Conservation (phyloP, 768 basidiomycete species). For the Kwoniella europaea region DNA sequence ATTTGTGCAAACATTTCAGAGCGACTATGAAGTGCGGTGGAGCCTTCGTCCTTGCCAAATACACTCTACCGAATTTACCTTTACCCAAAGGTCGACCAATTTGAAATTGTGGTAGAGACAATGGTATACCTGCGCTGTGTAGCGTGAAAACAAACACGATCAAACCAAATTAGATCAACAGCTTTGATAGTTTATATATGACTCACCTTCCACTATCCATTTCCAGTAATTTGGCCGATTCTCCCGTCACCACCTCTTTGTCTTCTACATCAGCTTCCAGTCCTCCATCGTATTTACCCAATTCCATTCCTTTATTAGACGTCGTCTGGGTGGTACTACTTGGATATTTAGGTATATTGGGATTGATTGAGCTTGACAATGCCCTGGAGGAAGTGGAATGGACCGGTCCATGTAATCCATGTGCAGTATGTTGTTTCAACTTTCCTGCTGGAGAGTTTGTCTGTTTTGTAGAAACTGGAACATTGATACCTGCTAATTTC, state of each 20-base stretch:
- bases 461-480: slow-evolving; percentile 27
- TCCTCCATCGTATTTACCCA: slow-evolving; percentile 94
- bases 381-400: slow-evolving; percentile 53
- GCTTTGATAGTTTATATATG: not conserved
- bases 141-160: not conserved
- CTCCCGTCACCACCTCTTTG: slow-evolving; percentile 69
- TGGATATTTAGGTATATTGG: slow-evolving; percentile 23
- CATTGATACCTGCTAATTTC: slow-evolving; percentile 55
- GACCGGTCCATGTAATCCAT: slow-evolving; percentile 58
- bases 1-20: slow-evolving; percentile 95
- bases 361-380: slow-evolving; percentile 34
- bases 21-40: slow-evolving; percentile 92
- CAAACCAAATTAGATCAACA: not conserved
- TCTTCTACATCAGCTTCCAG: slow-evolving; percentile 82
- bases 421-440: slow-evolving; percentile 53
- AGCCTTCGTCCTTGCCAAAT: slow-evolving; percentile 92
- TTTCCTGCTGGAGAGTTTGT: slow-evolving; percentile 27
- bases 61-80: slow-evolving; percentile 97
- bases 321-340: not conserved
- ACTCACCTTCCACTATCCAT: slow-evolving; percentile 71
- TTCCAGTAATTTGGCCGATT: slow-evolving; percentile 78
- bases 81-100: slow-evolving; percentile 97
- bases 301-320: slow-evolving; percentile 20
- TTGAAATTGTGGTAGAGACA: slow-evolving; percentile 84
- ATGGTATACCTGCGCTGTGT: slow-evolving; percentile 62